phyloP scores from a whole-genome alignment of 306 rosid genomes.

The Aeschynomene evenia region DNA sequence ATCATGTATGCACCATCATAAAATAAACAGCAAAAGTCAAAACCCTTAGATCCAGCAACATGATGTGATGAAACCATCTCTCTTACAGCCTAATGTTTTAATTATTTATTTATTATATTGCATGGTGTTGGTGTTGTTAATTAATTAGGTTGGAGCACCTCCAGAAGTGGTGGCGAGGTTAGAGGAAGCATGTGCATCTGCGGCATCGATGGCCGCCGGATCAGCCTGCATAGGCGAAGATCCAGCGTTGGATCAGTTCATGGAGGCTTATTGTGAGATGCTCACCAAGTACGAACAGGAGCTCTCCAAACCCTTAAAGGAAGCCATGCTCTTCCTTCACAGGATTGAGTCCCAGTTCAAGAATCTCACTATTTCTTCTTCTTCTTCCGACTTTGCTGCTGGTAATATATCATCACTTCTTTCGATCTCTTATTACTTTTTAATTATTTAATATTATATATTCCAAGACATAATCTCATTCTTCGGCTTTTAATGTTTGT shows the following conservation, averaged over 20 bases:
- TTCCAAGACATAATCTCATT: too few species aligned
- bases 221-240: conserved; percentile 75
- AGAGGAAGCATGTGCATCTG: conserved; percentile 72
- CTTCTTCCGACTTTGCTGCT: conserved; percentile 51
- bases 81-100: too few species aligned
- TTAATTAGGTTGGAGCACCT: conserved; percentile 96
- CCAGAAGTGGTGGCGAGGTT: conserved; percentile 76
- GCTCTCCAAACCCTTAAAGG: conserved; percentile 89
- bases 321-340: conserved; percentile 90
- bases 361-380: conserved; percentile 66
- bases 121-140: background rate
- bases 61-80: conserved; percentile 29
- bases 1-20: conserved; percentile 11
- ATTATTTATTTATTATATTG: too few species aligned
- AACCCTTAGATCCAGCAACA: conserved; percentile 32
- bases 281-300: conserved; percentile 90
- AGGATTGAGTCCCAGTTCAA: conserved; percentile 80
- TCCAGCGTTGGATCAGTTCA: conserved; percentile 96
- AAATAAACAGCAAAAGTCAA: conserved; percentile 15
- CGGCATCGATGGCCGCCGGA: conserved; percentile 46
- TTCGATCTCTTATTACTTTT: too few species aligned
- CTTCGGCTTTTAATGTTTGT: background rate
- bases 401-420: too few species aligned
- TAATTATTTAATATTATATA: too few species aligned
- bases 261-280: conserved; percentile 99